Evolutionary conservation across 176 grass and related monocot genomes (phyloP), one percentile per base, ranked within the genome.

Genomic region (Dactylis glomerata): DNA sequence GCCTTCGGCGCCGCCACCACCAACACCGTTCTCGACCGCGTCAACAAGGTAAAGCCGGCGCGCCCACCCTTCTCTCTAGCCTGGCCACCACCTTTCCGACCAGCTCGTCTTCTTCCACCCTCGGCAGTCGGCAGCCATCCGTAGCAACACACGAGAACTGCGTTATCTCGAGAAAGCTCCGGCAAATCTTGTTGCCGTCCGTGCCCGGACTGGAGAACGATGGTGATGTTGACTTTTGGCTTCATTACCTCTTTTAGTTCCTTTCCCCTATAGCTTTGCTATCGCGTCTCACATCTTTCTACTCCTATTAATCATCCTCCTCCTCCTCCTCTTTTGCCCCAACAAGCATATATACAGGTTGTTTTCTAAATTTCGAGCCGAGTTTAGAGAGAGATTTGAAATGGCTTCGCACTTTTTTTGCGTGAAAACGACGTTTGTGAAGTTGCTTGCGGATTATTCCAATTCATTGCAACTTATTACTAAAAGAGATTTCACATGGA

Each of bases 1-100:
- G 90, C 83, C 74, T 92, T 92, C 79, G 90, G 90, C 75, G 79
- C 12, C 8, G 79, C 83, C 79, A 69, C 52, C 83, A 2, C 0
- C 23, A 65, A 12, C 83, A 40, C 4, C 83, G 73, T 92, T 79
- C 83, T 92, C 79, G 3, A 2, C 57, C 90, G 83, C 74, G 90
- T 92, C 59, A 86, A 82, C 90, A 7, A 89, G 73, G 90, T 92
- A 26, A 92, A 78, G 42, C 34, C 20, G 1, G 11, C n/a, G n/a
- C n/a, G n/a, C n/a, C n/a, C n/a, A n/a, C 3, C 57, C 10, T 0
- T 10, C 32, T 20, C 17, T 22, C 44, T 16, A 23, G 41, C 69
- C 65, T 16, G 59, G 22, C 32, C 44, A 58, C 62, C 68, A 42
- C 41, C 68, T 46, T 26, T 42, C n/a, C 5, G 64, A 50, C 32